Evolutionary conservation across 2,329 filamentous ascomycete species (phyloP).

Genomic region (Fusarium tricinctum): DNA sequence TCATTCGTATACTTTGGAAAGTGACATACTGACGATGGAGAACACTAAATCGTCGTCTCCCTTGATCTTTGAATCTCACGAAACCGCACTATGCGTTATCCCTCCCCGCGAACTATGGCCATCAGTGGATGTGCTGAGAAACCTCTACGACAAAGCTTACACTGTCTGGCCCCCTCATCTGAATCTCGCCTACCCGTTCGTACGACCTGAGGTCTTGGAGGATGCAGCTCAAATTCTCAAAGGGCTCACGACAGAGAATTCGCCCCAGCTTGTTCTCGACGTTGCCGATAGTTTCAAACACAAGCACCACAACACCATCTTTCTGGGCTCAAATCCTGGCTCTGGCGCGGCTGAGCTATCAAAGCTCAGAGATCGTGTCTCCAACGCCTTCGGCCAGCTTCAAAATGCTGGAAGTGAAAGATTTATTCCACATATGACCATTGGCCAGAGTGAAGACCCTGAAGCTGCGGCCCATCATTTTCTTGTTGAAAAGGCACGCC

Average conservation of each 20-base stretch:
- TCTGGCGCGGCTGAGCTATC: slow-evolving; percentile 44
- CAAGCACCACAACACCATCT: slow-evolving; percentile 65
- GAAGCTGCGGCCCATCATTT: slow-evolving; percentile 62
- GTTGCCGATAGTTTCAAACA: slow-evolving; percentile 63
- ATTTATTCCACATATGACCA: slow-evolving; percentile 67
- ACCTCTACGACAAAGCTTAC: slow-evolving; percentile 73
- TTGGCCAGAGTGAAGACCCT: slow-evolving; percentile 69
- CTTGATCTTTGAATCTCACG: slow-evolving; percentile 57
- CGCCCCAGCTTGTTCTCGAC: slow-evolving; percentile 54
- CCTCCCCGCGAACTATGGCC: slow-evolving; percentile 64
- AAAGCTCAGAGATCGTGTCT: slow-evolving; percentile 54
- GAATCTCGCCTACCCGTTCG: slow-evolving; percentile 77
- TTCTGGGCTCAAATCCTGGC: slow-evolving; percentile 52
- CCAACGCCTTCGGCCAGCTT: slow-evolving; percentile 55
- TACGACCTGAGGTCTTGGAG: slow-evolving; percentile 62
- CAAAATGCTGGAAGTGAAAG: slow-evolving; percentile 19
- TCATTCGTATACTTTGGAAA: not conserved
- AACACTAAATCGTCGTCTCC: not conserved
- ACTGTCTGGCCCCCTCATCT: slow-evolving; percentile 76
- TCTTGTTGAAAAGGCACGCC: slow-evolving; percentile 65
- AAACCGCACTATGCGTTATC: slow-evolving; percentile 73
- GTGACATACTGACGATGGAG: not conserved
- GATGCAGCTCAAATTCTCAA: slow-evolving; percentile 55
- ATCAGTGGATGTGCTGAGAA: slow-evolving; percentile 67
- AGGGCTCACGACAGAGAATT: slow-evolving; percentile 28